Evolutionary conservation across 345 rosid species (phyloP), one percentile per base, ranked within the genome.

Genomic region (Arabidopsis suecica): DNA sequence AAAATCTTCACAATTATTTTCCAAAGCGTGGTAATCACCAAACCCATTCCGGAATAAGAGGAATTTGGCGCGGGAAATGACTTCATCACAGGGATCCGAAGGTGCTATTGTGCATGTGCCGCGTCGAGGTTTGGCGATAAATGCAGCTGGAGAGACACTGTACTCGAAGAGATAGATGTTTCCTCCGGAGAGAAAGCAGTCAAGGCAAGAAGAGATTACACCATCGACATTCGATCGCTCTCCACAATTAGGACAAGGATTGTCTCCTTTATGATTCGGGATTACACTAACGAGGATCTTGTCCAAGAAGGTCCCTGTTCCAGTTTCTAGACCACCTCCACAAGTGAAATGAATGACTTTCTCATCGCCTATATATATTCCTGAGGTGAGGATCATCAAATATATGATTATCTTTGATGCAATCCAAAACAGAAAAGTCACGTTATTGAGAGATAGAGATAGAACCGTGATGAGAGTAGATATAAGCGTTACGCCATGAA

Each of bases 341-440:
- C 88, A 83, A 50, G 97, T 91, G 82, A 89, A 91, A 77, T 89
- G 96, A 14, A 89, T 83, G 61, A 89, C 97, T 72, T 76, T 82
- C 33, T 81, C 91, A 14, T 88, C 90, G 1, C 96, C 96, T 18
- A 79, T 9, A 30, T 84, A 89, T 23, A 91, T 88, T 14, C 97
- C 97, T 91, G 54, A 41, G 32, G 32, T 41, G 45, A 41, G 5
- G 25, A 23, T 23, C 14, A 42, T 13, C 14, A 13, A 14, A 4
- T 42, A 13, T 44, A 1, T 14, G 50, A 45, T n/a, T 4, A 33
- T 33, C 7, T 33, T 33, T 5, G 36, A 33, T 33, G 45, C 13
- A 1, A 44, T 14, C n/a, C n/a, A 13, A 36, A 28, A 28, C 32
- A 28, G 4, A 28, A 28, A 28, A 28, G 32, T 28, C 32, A 28